Evolutionary conservation across 108 stramenopile species (phyloP).

Genomic region (Skeletonema menzelii): DNA sequence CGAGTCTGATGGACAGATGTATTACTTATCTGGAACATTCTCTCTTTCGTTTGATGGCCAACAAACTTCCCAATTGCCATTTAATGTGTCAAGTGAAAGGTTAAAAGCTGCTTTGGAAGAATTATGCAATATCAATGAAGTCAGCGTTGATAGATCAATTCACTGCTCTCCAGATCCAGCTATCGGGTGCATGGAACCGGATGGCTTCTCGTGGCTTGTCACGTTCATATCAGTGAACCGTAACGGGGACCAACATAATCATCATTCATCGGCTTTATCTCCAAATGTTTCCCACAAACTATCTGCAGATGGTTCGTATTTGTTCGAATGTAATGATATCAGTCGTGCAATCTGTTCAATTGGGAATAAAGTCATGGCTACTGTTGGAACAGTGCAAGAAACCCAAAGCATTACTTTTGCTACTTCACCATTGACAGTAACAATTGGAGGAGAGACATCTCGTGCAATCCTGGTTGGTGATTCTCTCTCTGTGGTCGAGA

Average conservation of each 20-base stretch:
- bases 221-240: constrained; percentile 45
- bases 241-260: constrained; percentile 47
- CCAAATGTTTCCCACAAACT: constrained; percentile 41
- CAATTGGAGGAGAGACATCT: constrained; percentile 40
- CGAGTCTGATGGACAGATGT: constrained; percentile 6
- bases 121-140: constrained; percentile 63
- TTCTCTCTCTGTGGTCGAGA: constrained; percentile 27
- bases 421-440: constrained; percentile 35
- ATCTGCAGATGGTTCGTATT: constrained; percentile 43
- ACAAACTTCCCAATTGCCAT: constrained; percentile 53
- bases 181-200: constrained; percentile 43
- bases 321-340: constrained; percentile 46
- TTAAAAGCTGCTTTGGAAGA: constrained; percentile 65
- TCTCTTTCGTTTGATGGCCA: constrained; percentile 72
- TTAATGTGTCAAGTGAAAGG: constrained; percentile 57
- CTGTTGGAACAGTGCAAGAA: constrained; percentile 39
- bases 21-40: constrained; percentile 67
- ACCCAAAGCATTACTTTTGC: constrained; percentile 35
- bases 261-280: constrained; percentile 25
- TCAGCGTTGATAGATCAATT: constrained; percentile 54
- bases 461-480: constrained; percentile 36
- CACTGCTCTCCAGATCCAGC: constrained; percentile 42
- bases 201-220: constrained; percentile 64
- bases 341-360: constrained; percentile 25
- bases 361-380: constrained; percentile 28